phyloP scores from a whole-genome alignment of 495 filamentous ascomycete species.

The Neurospora sublineolata region DNA sequence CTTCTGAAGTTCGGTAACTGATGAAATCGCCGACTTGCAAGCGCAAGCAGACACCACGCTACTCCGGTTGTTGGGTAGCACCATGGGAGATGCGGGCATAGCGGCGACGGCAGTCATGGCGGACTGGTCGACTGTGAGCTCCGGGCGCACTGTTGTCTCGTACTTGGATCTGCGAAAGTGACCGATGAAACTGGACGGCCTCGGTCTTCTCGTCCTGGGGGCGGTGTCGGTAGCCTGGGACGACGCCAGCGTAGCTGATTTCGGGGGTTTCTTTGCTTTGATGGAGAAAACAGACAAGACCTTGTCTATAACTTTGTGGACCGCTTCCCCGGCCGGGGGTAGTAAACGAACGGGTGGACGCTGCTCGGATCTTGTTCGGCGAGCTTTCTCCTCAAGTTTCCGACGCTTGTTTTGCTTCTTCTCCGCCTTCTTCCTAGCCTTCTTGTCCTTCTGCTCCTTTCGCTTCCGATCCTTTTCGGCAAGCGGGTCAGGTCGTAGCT shows the following conservation, averaged over 20 bases:
- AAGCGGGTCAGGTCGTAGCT: constrained; percentile 29
- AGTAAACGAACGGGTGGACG: constrained; percentile 18
- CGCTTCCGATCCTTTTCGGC: constrained; percentile 8
- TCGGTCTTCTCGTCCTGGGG: constrained; percentile 2
- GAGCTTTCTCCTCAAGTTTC: constrained; percentile 14
- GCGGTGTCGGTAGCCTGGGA: constrained; percentile 6
- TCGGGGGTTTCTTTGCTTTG: constrained; percentile 7
- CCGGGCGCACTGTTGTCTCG: neutral
- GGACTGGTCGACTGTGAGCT: constrained; percentile 5
- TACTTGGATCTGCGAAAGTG: constrained; percentile 12
- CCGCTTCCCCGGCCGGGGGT: constrained; percentile 17
- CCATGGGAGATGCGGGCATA: constrained; percentile 4
- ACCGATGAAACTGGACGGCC: constrained; percentile 21
- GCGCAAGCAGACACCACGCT: constrained; percentile 25
- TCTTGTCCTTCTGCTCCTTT: constrained; percentile 21
- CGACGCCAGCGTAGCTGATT: constrained; percentile 3
- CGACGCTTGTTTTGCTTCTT: constrained; percentile 14
- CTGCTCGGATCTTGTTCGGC: constrained; percentile 18
- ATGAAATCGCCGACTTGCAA: constrained; percentile 19
- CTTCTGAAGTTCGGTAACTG: constrained; percentile 43
- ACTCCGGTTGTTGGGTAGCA: constrained; percentile 23
- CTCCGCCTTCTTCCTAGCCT: constrained; percentile 11
- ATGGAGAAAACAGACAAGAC: constrained; percentile 28
- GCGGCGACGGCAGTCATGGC: constrained; percentile 15
- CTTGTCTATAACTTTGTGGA: constrained; percentile 26